phyloP scores from a whole-genome alignment of 176 grass and related monocot species.

The Areca catechu region DNA sequence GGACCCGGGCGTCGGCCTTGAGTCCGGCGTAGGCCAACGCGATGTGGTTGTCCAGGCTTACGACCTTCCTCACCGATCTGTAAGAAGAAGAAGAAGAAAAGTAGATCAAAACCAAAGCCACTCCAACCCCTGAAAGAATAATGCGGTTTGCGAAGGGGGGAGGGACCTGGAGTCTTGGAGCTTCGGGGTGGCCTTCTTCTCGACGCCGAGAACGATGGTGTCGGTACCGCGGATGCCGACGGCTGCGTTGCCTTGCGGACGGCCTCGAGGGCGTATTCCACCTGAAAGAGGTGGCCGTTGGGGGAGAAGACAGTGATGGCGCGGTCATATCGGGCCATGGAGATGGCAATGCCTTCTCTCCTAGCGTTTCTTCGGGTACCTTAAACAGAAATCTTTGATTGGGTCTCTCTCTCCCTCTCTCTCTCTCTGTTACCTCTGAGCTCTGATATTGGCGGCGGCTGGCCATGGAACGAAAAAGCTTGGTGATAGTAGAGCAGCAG shows the following conservation, averaged over 20 bases:
- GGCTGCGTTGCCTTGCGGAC: constrained; percentile 98
- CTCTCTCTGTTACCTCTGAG: too few species aligned
- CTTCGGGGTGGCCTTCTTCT: constrained; percentile 99
- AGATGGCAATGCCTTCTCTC: too few species aligned
- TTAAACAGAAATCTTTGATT: too few species aligned
- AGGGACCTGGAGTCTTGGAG: constrained; percentile 88
- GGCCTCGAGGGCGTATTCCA: constrained; percentile 97
- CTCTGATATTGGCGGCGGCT: too few species aligned
- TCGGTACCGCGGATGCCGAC: constrained; percentile 90
- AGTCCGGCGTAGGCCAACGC: constrained; percentile 95
- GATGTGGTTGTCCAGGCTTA: constrained; percentile 75
- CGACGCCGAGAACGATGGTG: constrained; percentile 94
- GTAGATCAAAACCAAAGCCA: neutral
- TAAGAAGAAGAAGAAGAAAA: neutral
- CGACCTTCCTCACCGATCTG: constrained; percentile 86
- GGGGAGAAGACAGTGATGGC: constrained; percentile 99
- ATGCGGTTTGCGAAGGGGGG: too few species aligned
- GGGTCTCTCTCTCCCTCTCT: too few species aligned
- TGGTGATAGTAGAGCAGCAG: too few species aligned
- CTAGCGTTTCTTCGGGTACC: too few species aligned
- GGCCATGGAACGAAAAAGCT: too few species aligned
- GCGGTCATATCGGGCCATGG: constrained; percentile 97
- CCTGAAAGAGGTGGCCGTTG: constrained; percentile 99
- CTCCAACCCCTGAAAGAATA: neutral
- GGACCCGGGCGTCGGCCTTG: constrained; percentile 87